Evolutionary conservation across 2,329 filamentous ascomycete species (phyloP).

Genomic region (Raffaelea albimanens): DNA sequence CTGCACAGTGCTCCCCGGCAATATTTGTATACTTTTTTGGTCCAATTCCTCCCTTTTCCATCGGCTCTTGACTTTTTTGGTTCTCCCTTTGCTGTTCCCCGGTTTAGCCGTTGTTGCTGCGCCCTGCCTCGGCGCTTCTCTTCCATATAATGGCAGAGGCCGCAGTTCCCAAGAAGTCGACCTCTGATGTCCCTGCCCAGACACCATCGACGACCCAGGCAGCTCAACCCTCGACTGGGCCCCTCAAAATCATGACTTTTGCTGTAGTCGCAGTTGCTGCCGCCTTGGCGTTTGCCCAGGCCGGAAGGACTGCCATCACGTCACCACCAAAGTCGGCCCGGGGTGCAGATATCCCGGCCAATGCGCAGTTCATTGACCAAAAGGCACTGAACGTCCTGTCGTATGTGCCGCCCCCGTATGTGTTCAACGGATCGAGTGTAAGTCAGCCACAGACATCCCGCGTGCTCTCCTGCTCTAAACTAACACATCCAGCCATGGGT

Average conservation of each 20-base stretch:
- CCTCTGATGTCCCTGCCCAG: too few species aligned
- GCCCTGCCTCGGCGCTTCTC: too few species aligned
- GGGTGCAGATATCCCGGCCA: conserved; percentile 16
- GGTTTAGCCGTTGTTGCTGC: too few species aligned
- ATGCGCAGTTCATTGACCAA: conserved; percentile 33
- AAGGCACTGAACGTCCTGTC: conserved; percentile 32
- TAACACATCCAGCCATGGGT: conserved; percentile 24
- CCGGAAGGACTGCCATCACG: background rate
- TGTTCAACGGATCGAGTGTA: conserved; percentile 22
- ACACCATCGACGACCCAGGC: too few species aligned
- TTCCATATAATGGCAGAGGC: too few species aligned
- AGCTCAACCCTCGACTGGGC: background rate
- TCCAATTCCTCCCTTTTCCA: too few species aligned
- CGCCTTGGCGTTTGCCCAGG: background rate
- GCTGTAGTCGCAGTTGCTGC: background rate
- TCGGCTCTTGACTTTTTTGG: too few species aligned
- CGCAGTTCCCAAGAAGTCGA: too few species aligned
- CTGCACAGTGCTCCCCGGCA: too few species aligned
- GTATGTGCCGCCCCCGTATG: conserved; percentile 27
- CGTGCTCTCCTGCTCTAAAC: background rate
- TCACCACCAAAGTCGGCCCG: background rate
- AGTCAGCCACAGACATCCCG: background rate
- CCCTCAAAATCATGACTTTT: background rate
- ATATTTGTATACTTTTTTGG: too few species aligned
- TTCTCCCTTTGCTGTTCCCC: too few species aligned